These are phyloP conservation scores for Phialophora tarda DNA, from an alignment of 2,329 filamentous ascomycete genomes.

Conservation along the genomic window DNA sequence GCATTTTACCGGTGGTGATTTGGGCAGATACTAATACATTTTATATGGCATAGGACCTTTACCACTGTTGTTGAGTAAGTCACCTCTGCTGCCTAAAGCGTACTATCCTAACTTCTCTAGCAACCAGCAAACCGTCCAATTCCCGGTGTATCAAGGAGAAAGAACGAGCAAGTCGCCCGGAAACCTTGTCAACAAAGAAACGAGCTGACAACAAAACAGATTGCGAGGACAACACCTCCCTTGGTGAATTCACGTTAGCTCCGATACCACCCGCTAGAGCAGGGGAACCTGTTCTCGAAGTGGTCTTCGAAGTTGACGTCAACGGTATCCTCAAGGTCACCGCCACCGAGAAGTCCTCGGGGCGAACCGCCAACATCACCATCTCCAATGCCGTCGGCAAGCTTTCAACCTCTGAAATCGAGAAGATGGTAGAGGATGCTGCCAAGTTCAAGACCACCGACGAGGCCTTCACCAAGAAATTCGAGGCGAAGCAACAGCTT, in stretches of 20 bases:
- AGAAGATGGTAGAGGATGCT: conserved; percentile 96
- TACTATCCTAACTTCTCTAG: neutral
- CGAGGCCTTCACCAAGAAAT: conserved; percentile 98
- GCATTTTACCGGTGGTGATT: neutral
- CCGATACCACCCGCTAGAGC: conserved; percentile 86
- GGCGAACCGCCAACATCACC: conserved; percentile 98
- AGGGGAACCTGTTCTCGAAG: conserved; percentile 94
- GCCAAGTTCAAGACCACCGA: conserved; percentile 99
- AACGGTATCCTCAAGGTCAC: conserved; percentile 99
- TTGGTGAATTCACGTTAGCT: conserved; percentile 95
- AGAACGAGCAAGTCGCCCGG: neutral
- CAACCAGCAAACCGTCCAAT: conserved; percentile 80
- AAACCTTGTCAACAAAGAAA: neutral
- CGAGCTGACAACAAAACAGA: conserved; percentile 64
- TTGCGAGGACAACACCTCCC: conserved; percentile 97
- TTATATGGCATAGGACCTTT: conserved; percentile 64
- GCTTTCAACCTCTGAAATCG: conserved; percentile 91
- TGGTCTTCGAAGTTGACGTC: conserved; percentile 99
- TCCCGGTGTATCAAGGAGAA: conserved; percentile 95
- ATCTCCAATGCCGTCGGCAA: conserved; percentile 99
- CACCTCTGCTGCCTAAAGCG: conserved; percentile 45
- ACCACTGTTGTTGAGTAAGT: conserved; percentile 73
- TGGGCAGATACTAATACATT: neutral
- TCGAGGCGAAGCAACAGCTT: conserved; percentile 98
- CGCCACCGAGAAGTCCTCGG: conserved; percentile 97